These are phyloP conservation scores for Aspergillus homomorphus DNA, from an alignment of 495 filamentous ascomycete genomes.

Conservation along the genomic window DNA sequence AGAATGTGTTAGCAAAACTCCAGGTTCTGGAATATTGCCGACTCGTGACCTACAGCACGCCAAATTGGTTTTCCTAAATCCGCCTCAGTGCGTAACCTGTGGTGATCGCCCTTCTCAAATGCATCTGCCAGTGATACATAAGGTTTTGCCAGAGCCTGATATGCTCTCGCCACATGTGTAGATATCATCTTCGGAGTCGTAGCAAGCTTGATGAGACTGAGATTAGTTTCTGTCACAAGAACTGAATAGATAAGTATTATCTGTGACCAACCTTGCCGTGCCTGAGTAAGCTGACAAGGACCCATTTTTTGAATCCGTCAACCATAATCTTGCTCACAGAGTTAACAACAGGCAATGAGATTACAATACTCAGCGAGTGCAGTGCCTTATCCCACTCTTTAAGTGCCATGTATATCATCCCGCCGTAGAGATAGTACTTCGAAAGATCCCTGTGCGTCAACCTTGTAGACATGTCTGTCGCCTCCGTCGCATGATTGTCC, in stretches of 20 bases:
- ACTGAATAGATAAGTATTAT: no score
- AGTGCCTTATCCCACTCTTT: conserved; percentile 70
- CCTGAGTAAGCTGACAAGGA: conserved; percentile 71
- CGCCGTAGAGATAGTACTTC: conserved; percentile 76
- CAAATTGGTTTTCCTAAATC: conserved; percentile 55
- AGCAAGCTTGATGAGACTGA: no score
- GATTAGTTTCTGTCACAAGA: no score
- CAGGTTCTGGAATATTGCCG: neutral
- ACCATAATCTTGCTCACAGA: conserved; percentile 72
- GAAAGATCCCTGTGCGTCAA: conserved; percentile 59
- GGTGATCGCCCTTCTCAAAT: conserved; percentile 60
- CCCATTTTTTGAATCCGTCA: conserved; percentile 92
- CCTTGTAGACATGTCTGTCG: conserved; percentile 55
- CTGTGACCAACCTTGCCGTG: conserved; percentile 60
- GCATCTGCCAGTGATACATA: conserved; percentile 67
- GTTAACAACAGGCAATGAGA: conserved; percentile 59
- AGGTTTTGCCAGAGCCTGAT: conserved; percentile 59
- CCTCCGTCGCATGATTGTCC: conserved; percentile 45
- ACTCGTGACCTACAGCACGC: conserved; percentile 48
- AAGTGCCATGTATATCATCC: conserved; percentile 71
- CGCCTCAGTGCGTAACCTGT: conserved; percentile 56
- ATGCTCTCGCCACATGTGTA: conserved; percentile 51
- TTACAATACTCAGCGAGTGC: conserved; percentile 64
- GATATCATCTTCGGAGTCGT: conserved; percentile 45
- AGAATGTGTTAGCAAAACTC: conserved; percentile 5